Evolutionary conservation across 2,329 filamentous ascomycete genomes (phyloP), one percentile per base, ranked within the genome.

Genomic region (Reticulascus tulasneorum): DNA sequence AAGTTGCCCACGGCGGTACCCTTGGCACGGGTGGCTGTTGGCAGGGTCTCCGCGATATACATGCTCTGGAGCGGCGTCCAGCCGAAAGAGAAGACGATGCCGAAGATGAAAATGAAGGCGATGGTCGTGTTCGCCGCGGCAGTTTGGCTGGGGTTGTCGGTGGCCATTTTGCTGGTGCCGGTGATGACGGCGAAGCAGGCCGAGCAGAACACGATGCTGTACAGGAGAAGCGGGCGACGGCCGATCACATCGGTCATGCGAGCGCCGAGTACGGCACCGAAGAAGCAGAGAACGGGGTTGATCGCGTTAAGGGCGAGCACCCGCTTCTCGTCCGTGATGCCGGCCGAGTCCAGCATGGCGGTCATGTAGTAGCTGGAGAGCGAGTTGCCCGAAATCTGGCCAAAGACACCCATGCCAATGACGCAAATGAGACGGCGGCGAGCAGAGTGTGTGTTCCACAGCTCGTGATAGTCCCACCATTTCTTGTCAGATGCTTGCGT

Each of bases 391-490:
- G 64, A 67, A 48, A 71, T 66, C 49, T 79, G 73, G 2, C 71
- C 70, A 44, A 78, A 74, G 28, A 68, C 59, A 4, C 68, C 63
- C 55, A 76, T 70, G 17, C 66, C 65, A 24, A 73, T 53, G 11
- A 75, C 72, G 41, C 67, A 72, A 12, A 70, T 59, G 9, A 78
- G 62, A 10, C 74, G 64, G 28, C 69, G 69, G 16, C 67, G 60
- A 2, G 69, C 66, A 3, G 64, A 63, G 28, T 62, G 63, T 5
- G 61, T 69, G 48, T 69, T 69, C 60, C 70, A 72, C 1, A 76
- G 61, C 38, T 71, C 71, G 30, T 62, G 58, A 46, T 75, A 77
- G 47, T 77, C 72, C 67, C 69, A 75, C 69, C 70, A 75, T 30
- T 63, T 61, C 57, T 75, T 75, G 41, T 75, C 72, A 2, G 69